Evolutionary conservation across 345 rosid genomes (phyloP), one percentile per base, ranked within the genome.

Genomic region (Pistacia atlantica): DNA sequence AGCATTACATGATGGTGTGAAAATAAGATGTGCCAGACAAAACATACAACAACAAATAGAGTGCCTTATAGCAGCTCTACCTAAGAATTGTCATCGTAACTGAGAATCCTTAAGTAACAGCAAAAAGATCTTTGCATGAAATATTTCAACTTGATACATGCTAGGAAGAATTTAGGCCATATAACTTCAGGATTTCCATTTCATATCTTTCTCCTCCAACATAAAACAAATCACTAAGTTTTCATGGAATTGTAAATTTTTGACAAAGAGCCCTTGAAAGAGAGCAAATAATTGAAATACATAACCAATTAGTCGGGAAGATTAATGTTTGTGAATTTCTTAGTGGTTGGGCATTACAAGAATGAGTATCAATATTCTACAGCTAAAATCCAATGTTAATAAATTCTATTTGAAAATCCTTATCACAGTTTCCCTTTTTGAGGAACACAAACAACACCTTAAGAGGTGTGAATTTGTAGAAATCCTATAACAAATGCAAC

Each of bases 81-180:
- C 67, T 12, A 18, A 56, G 55, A 71, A 62, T 7, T 46, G 68
- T 67, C 68, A 73, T 28, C 59, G 31, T 25, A 22, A 37, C 54
- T 48, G 38, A n/a, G 35, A 10, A 71, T 12, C 25, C n/a, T 37
- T 0, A 18, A 37, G 35, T 48, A 17, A 62, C 22, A 48, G 31
- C 65, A 28, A 14, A 48, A 28, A 11, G 5, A n/a, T 46, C 48
- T 18, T 56, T 60, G 18, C 46, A 48, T 13, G 5, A 11, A 60
- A 2, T 61, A 28, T 49, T 60, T 62, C 67, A 48, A n/a, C 31
- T 73, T 11, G 0, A 31, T 48, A 25, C 2, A 33, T 10, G 9
- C 5, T 1, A 60, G 45, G 69, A 62, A 49, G 67, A 14, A 3
- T 42, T 14, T 28, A 31, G 25, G 46, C 31, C 28, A 46, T 31